phyloP scores from a whole-genome alignment of 2,329 filamentous ascomycete genomes.

The Microdochium trichocladiopsis region DNA sequence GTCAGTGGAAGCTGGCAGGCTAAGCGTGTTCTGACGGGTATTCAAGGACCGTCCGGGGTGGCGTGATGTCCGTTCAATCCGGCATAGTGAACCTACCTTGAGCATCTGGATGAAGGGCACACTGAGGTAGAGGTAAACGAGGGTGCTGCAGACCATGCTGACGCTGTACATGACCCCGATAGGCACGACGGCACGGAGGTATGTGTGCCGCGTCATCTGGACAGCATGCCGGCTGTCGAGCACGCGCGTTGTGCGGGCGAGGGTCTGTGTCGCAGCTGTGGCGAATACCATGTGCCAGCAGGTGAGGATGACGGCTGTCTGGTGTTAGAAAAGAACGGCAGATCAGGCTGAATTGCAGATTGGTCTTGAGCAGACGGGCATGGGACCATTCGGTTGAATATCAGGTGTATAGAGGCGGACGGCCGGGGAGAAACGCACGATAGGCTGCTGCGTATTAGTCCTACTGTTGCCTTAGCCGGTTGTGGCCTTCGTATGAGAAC shows the following conservation, averaged over 20 bases:
- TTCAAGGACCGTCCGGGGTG: too few relatives aligned
- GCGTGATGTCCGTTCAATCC: too few relatives aligned
- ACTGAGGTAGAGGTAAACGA: slow-evolving; percentile 62
- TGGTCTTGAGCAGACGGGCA: too few relatives aligned
- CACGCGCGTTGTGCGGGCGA: slow-evolving; percentile 56
- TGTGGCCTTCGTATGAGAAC: too few relatives aligned
- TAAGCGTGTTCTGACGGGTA: too few relatives aligned
- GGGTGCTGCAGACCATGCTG: slow-evolving; percentile 60
- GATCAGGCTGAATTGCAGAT: not conserved
- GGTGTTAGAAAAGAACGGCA: not conserved
- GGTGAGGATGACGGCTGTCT: slow-evolving; percentile 48
- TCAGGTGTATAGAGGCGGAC: too few relatives aligned
- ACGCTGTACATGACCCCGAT: slow-evolving; percentile 62
- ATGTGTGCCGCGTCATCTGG: slow-evolving; percentile 55
- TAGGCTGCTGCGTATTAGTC: slow-evolving; percentile 24
- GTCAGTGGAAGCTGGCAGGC: too few relatives aligned
- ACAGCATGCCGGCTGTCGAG: slow-evolving; percentile 58
- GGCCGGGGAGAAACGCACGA: slow-evolving; percentile 29
- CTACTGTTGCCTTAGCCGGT: too few relatives aligned
- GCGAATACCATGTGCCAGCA: slow-evolving; percentile 66
- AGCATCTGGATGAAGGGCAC: slow-evolving; percentile 69
- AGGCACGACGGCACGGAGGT: slow-evolving; percentile 58
- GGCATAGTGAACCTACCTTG: slow-evolving; percentile 30
- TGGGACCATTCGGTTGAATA: too few relatives aligned
- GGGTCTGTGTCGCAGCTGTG: slow-evolving; percentile 57